phyloP scores from a whole-genome alignment of 805 yeast genomes.

The Sugiyamaella boreocaroliniensis region DNA sequence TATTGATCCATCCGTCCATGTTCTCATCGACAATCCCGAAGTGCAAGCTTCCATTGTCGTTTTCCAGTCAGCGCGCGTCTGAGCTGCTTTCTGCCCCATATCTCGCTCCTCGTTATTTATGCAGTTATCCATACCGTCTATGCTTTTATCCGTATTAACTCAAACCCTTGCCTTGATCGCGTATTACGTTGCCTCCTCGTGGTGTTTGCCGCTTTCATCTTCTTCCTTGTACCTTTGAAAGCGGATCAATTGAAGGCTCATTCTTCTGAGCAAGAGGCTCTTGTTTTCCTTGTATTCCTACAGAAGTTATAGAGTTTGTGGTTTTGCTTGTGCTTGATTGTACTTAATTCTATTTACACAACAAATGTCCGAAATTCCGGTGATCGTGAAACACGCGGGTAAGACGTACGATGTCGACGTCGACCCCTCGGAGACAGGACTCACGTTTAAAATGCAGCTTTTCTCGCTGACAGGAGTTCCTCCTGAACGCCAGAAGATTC shows the following conservation, averaged over 20 bases:
- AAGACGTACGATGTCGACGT: slow-evolving; percentile 53
- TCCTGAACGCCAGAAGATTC: slow-evolving; percentile 81
- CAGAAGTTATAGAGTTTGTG: too few relatives aligned
- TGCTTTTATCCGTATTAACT: not conserved
- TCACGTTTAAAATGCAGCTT: slow-evolving; percentile 60
- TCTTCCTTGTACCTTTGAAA: not conserved
- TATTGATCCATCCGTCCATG: not conserved
- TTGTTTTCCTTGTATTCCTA: not conserved
- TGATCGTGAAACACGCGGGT: slow-evolving; percentile 57
- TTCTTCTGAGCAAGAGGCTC: not conserved
- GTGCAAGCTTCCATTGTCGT: slow-evolving; percentile 8
- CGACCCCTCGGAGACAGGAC: slow-evolving; percentile 50
- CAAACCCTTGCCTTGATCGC: not conserved
- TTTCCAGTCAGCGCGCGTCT: not conserved
- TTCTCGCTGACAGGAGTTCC: slow-evolving; percentile 74
- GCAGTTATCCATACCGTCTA: not conserved
- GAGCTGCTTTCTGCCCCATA: too few relatives aligned
- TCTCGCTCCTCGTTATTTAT: too few relatives aligned
- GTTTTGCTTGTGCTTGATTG: too few relatives aligned
- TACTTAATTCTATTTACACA: not conserved
- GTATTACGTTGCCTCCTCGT: not conserved
- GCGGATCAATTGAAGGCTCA: not conserved
- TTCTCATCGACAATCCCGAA: not conserved
- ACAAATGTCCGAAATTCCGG: not conserved
- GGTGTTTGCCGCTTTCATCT: not conserved